These are phyloP conservation scores for Pythium sukuiense DNA, from an alignment of 352 stramenopile genomes.

Conservation along the genomic window DNA sequence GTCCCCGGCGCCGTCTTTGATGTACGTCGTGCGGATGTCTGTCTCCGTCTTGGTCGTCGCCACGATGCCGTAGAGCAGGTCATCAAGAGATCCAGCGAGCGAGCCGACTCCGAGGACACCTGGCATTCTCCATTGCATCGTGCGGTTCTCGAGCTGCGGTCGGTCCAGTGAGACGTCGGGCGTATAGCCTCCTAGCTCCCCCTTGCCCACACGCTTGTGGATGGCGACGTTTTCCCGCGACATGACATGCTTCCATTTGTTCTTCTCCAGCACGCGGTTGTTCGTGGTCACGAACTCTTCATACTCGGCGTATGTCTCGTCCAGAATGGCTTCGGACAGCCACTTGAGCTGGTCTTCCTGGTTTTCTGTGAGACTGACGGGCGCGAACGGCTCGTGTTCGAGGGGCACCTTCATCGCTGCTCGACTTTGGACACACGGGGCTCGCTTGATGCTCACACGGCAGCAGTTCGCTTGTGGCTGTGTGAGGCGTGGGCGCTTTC, in stretches of 20 bases:
- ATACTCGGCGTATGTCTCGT: conserved; percentile 5
- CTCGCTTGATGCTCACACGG: conserved; percentile 21
- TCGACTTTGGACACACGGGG: conserved; percentile 35
- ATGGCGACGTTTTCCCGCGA: conserved; percentile 24
- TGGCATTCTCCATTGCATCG: conserved; percentile 26
- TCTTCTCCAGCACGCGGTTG: conserved; percentile 12
- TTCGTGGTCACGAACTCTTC: conserved; percentile 9
- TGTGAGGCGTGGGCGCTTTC: background rate
- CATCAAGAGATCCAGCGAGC: conserved; percentile 48
- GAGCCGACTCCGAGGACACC: conserved; percentile 29
- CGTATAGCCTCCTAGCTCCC: conserved; percentile 4
- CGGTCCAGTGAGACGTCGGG: conserved; percentile 23
- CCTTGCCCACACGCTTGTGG: conserved; percentile 19
- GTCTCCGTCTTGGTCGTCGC: conserved; percentile 35
- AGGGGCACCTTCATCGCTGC: conserved; percentile 55
- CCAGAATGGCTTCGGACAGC: background rate
- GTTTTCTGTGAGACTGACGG: conserved; percentile 34
- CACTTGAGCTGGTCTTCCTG: conserved; percentile 18
- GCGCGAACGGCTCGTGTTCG: conserved; percentile 47
- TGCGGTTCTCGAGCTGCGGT: conserved; percentile 31
- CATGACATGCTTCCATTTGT: conserved; percentile 21
- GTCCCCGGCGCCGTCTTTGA: conserved; percentile 24
- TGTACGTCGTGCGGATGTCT: conserved; percentile 34
- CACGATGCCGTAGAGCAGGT: conserved; percentile 55
- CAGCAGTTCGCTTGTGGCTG: background rate